phyloP scores from a whole-genome alignment of 306 rosid species.

The Rosa multiflora region DNA sequence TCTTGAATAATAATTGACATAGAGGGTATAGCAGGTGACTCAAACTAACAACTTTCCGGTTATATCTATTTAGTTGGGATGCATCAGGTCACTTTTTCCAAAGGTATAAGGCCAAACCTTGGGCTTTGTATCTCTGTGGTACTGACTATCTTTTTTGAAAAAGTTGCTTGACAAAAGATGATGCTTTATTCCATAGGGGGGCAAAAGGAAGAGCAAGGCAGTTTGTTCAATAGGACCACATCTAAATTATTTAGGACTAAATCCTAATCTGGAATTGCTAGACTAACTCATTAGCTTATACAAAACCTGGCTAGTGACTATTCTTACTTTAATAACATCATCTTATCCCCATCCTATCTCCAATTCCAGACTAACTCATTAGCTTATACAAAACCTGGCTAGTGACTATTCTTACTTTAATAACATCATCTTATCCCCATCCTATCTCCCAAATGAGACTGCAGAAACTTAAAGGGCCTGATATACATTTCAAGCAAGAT shows the following conservation, averaged over 20 bases:
- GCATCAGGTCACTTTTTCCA: neutral
- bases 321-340: neutral
- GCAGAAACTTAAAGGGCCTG: neutral
- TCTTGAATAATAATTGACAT: neutral
- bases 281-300: conserved; percentile 1
- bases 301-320: neutral
- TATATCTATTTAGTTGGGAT: neutral
- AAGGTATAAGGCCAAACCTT: neutral
- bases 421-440: neutral
- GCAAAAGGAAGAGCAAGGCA: neutral
- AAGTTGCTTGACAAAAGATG: neutral
- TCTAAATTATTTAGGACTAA: conserved; percentile 2
- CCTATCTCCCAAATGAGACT: neutral
- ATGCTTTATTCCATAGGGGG: neutral
- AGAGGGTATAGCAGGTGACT: neutral
- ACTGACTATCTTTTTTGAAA: neutral
- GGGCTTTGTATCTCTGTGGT: neutral
- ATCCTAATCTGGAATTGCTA: neutral
- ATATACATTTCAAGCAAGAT: conserved; percentile 15
- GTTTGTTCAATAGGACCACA: neutral
- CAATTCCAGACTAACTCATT: conserved; percentile 10
- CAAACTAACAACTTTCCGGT: neutral
- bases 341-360: neutral
- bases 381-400: conserved; percentile 1
- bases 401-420: neutral